phyloP scores from a whole-genome alignment of 2,329 filamentous ascomycete species.

The Aureobasidium sp. region DNA sequence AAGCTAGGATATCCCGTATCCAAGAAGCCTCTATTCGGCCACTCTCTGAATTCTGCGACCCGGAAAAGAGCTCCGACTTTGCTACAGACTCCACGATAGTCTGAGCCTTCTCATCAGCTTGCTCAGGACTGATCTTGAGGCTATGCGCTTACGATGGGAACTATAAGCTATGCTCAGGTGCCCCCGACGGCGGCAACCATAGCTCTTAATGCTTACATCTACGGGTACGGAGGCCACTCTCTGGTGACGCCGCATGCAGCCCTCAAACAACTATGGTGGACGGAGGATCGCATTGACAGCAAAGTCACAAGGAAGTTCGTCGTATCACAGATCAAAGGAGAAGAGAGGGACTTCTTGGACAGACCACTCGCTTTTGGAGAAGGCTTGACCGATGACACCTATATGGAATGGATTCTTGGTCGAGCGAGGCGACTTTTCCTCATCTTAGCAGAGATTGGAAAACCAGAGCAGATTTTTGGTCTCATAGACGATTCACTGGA shows the following conservation, averaged over 20 bases:
- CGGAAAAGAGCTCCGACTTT: too few species aligned
- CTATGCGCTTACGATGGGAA: slow-evolving; percentile 21
- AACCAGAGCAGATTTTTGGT: slow-evolving; percentile 65
- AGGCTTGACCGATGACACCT: slow-evolving; percentile 54
- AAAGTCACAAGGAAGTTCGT: slow-evolving; percentile 63
- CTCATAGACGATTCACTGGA: slow-evolving; percentile 70
- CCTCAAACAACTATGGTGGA: slow-evolving; percentile 58
- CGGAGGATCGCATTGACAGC: slow-evolving; percentile 57
- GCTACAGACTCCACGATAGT: not conserved
- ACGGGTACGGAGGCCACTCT: slow-evolving; percentile 41
- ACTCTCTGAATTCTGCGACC: not conserved
- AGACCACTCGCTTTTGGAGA: slow-evolving; percentile 58
- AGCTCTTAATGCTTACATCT: slow-evolving; percentile 42
- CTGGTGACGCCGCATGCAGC: slow-evolving; percentile 40
- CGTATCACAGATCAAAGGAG: slow-evolving; percentile 52
- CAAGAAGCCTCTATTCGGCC: not conserved
- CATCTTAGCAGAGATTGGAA: slow-evolving; percentile 59
- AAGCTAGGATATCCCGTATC: not conserved
- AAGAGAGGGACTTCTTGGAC: slow-evolving; percentile 55
- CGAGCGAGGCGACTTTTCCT: slow-evolving; percentile 63
- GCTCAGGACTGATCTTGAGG: not conserved
- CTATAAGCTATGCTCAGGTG: slow-evolving; percentile 26
- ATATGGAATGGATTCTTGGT: slow-evolving; percentile 67
- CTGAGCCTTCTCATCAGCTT: not conserved
- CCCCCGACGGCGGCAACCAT: slow-evolving; percentile 28